Base-by-base conservation (phyloP, 2,329 filamentous ascomycete species). In the Aphanocladium album region DNA sequence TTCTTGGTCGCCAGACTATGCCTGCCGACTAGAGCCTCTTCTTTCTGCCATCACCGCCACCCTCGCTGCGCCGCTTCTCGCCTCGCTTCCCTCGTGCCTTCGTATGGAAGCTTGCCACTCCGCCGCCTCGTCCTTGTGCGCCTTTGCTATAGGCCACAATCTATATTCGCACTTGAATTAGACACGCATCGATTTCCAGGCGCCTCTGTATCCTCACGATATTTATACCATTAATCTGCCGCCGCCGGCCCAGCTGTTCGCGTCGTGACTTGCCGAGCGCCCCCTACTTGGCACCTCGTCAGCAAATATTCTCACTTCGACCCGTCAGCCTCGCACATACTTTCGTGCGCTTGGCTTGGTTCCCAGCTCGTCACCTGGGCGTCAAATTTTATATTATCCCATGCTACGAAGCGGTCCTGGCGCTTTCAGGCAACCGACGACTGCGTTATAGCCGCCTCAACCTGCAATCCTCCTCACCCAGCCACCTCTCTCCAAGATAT, bases 401-500 rank as follows among this genome's bases (percentile, higher is more conserved):
- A 51, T 57, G 53, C 51, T 50, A 60, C 45, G 17, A 55, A 50
- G 52, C 53, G 27, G 43, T 50, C 39, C 45, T 51, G 45, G 45
- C 59, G 53, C 53, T 56, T 57, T 57, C 52, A 56, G 45, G 45
- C 59, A 61, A 57, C 45, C 52, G 53, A 57, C 53, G 46, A 61
- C 51, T n/a, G 53, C 46, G 35, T 51, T 57, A 61, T 51, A 61
- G 46, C 35, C 23, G 12, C 27, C 27, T 9, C 23, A 14, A 27
- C 25, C n/a, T 52, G 19, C 14, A 45, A 45, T n/a, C 4, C 3
- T 33, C 19, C 19, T 64, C 66, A 51, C 64, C 60, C 64, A 33
- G 21, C 41, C 30, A 51, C 25, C 12, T 47, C 39, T 47, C 77
- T 68, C 64, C 84, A 84, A 81, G 84, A 77, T 71, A 77, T 80